Conservation (phyloP, 805 yeast species). For the Candida xiaguanensis region DNA sequence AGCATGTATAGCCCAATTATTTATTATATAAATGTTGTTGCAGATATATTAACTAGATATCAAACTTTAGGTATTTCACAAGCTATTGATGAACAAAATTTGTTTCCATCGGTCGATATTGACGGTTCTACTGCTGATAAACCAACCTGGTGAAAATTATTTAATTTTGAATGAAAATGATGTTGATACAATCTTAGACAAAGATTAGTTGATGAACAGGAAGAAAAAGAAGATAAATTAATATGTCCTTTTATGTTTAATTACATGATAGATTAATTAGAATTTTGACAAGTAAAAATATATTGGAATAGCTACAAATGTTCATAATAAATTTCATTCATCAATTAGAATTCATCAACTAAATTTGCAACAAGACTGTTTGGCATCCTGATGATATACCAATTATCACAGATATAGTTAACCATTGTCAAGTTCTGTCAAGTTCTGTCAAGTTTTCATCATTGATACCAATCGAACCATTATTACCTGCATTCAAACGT, state of each 20-base stretch:
- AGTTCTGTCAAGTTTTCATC: neutral
- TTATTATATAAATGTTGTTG: too few species aligned
- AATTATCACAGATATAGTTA: neutral
- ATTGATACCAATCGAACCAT: neutral
- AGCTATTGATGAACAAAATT: too few species aligned
- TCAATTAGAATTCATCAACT: neutral
- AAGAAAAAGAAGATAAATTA: neutral
- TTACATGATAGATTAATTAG: neutral
- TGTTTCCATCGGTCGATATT: too few species aligned
- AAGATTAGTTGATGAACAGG: neutral
- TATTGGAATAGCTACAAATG: neutral
- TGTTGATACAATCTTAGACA: neutral
- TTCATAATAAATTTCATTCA: neutral
- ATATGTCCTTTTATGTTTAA: neutral
- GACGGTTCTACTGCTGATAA: too few species aligned
- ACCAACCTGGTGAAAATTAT: too few species aligned
- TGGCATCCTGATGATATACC: neutral
- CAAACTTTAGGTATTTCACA: too few species aligned
- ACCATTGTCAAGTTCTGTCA: conserved; percentile 1
- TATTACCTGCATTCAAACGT: neutral
- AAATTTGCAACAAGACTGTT: neutral
- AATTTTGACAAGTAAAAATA: neutral
- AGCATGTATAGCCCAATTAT: too few species aligned
- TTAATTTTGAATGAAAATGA: neutral
- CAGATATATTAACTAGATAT: too few species aligned